Evolutionary conservation across 2,329 filamentous ascomycete species (phyloP), one percentile per base, ranked within the genome.

Genomic region (Emydomyces testavorans): DNA sequence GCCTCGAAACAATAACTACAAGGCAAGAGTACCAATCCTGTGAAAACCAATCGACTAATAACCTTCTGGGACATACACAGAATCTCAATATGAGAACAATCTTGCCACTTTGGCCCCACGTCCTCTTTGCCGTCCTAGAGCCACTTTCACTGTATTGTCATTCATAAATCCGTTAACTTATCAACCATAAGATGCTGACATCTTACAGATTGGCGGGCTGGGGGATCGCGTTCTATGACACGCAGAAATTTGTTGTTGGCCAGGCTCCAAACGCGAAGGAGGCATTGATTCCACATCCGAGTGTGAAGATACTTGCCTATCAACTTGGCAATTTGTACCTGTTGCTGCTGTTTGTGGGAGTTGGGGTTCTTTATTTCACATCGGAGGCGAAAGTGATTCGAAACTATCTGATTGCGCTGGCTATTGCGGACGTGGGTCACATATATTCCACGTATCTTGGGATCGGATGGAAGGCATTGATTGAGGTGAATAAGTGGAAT

Each of bases 261-360:
- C 82, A 85, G 60, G 70, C 79, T 32, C 72, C 75, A 4, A 56
- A 61, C 38, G 56, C 57, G 8, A 34, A 57, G 1, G 40, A 53
- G 11, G 49, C 57, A 23, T 53, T 65, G 35, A 62, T 64, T 26
- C 60, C 61, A 4, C 20, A 32, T 35, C 29, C 29, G 18, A 64
- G 61, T 55, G 70, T 71, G 52, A 69, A 74, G 35, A 68, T 81
- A n/a, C 65, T 85, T 23, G 75, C 79, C 38, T 71, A 76, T 56
- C 80, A 87, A 64, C 71, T 87, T 13, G 82, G 80, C 37, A 87
- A 87, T 56, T 62, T 79, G 16, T 86, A 85, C 57, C 72, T 80
- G 1, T 70, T 86, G 10, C 68, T 85, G 40, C 78, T 75, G 52
- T 67, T 85, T 49, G 61, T 85, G 3, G 82, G 78, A 2, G 59